phyloP scores from a whole-genome alignment of 2,329 filamentous ascomycete species.

The Ophiostoma montium region DNA sequence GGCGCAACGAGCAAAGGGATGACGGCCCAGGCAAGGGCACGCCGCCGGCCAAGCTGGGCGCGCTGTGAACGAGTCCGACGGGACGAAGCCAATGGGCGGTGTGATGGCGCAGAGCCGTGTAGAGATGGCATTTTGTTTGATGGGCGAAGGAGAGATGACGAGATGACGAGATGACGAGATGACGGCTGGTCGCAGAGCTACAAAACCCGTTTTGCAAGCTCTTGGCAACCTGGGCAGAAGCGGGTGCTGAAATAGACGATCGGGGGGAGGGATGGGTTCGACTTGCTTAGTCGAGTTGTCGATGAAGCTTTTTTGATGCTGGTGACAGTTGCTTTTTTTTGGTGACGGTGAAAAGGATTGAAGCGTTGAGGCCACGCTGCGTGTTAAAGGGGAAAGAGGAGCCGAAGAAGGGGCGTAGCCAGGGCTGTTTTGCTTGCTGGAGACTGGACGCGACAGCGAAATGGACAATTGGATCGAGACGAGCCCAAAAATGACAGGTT shows the following conservation, averaged over 20 bases:
- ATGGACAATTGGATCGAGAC: neutral
- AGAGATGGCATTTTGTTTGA: conserved; percentile 3
- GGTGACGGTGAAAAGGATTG: neutral
- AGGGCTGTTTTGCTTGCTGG: neutral
- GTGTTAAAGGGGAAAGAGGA: conserved; percentile 3
- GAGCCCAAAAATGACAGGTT: neutral
- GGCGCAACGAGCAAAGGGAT: conserved; percentile 11
- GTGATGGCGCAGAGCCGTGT: conserved; percentile 1
- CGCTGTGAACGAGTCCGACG: neutral
- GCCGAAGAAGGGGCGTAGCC: neutral
- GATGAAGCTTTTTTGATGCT: neutral
- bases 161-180: neutral
- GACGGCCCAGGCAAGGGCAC: conserved; percentile 8
- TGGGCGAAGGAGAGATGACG: neutral
- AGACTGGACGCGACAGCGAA: neutral
- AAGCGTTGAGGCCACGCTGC: conserved; percentile 1
- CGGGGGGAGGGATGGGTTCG: too few species aligned
- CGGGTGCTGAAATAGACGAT: neutral
- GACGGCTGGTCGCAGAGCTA: neutral
- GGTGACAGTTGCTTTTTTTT: too few species aligned
- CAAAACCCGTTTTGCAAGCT: neutral
- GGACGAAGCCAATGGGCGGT: conserved; percentile 5
- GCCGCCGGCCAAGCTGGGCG: conserved; percentile 6
- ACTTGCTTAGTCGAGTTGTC: neutral
- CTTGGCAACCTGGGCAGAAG: neutral